These are phyloP conservation scores for Cryomyces minteri DNA, from an alignment of 495 filamentous ascomycete genomes.

Conservation along the genomic window DNA sequence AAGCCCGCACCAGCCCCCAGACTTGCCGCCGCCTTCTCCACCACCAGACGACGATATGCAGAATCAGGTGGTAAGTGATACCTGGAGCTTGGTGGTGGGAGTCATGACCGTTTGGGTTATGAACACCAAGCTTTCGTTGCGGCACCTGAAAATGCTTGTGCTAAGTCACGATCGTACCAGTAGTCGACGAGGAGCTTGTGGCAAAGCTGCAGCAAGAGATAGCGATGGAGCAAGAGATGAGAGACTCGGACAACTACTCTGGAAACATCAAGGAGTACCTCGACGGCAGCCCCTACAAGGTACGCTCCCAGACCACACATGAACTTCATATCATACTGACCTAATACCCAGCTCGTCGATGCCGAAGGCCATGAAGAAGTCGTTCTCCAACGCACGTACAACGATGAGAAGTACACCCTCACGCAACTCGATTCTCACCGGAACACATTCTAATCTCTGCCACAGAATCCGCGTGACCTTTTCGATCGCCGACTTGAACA, in stretches of 20 bases:
- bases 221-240: slow-evolving; percentile 36
- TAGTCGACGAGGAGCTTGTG: slow-evolving; percentile 51
- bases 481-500: slow-evolving; percentile 79
- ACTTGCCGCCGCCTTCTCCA: slow-evolving; percentile 1
- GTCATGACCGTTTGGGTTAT: no score
- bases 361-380: slow-evolving; percentile 73
- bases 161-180: neutral
- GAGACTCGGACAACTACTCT: slow-evolving; percentile 38
- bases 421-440: slow-evolving; percentile 1
- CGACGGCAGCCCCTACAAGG: slow-evolving; percentile 44
- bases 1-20: neutral
- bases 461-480: slow-evolving; percentile 79
- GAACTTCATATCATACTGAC: no score
- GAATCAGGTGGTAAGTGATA: no score
- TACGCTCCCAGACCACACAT: slow-evolving; percentile 10
- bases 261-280: slow-evolving; percentile 53
- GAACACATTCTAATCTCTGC: neutral
- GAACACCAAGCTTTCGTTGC: no score
- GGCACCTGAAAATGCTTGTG: neutral
- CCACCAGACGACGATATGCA: neutral
- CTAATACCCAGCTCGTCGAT: slow-evolving; percentile 66
- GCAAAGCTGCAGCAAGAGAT: slow-evolving; percentile 66
- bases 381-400: slow-evolving; percentile 59
- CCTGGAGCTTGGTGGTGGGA: no score
- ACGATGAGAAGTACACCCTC: slow-evolving; percentile 63